Evolutionary conservation across 2,329 filamentous ascomycete genomes (phyloP).

Genomic region (Phaeosphaeriaceae sp.): DNA sequence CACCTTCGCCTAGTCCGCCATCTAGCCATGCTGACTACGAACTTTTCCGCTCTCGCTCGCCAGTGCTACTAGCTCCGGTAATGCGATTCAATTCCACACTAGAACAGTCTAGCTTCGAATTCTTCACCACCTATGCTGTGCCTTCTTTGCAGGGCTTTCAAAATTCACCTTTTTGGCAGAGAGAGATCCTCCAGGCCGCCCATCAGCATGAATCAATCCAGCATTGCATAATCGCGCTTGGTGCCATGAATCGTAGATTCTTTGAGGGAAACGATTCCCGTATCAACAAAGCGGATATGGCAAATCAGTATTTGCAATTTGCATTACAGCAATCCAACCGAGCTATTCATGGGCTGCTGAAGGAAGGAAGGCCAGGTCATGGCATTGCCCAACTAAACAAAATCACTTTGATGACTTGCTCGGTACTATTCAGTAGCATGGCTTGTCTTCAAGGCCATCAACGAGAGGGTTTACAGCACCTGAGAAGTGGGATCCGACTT

Average conservation of each 20-base stretch:
- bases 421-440: conserved; percentile 40
- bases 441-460: conserved; percentile 43
- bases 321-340: conserved; percentile 42
- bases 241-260: conserved; percentile 43
- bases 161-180: conserved; percentile 40
- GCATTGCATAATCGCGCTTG: conserved; percentile 39
- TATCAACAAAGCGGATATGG: conserved; percentile 27
- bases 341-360: conserved; percentile 32
- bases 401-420: conserved; percentile 39
- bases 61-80: conserved; percentile 17
- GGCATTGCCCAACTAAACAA: conserved; percentile 22
- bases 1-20: conserved; percentile 3
- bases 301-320: conserved; percentile 35
- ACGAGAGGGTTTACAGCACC: conserved; percentile 33
- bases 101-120: conserved; percentile 39
- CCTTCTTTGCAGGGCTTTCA: conserved; percentile 36
- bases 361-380: conserved; percentile 6
- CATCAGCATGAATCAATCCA: conserved; percentile 38
- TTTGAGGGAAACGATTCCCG: conserved; percentile 25
- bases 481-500: conserved; percentile 40
- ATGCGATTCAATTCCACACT: conserved; percentile 26
- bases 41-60: conserved; percentile 11
- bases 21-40: not conserved
- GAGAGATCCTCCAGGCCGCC: conserved; percentile 40
- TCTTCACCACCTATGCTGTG: conserved; percentile 35